These are phyloP conservation scores for Xylariaceae sp. DNA, from an alignment of 2,329 filamentous ascomycete genomes.

Conservation along the genomic window DNA sequence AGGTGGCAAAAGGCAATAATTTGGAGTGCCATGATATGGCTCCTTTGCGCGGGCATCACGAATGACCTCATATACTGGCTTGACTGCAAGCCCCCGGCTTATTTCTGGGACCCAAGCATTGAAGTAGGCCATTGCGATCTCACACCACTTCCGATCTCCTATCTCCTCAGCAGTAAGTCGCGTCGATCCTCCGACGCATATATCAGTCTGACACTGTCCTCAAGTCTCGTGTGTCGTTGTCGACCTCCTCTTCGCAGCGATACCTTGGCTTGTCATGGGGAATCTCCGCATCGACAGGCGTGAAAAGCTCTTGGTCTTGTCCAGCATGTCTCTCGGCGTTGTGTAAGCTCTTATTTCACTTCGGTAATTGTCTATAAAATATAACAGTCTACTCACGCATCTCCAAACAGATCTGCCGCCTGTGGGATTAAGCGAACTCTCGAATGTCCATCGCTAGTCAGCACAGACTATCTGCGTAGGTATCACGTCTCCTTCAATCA, in stretches of 20 bases:
- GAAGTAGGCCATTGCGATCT: not conserved
- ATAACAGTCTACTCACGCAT: not conserved
- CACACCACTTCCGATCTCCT: not conserved
- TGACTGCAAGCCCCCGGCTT: conserved; percentile 7
- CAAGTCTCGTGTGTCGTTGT: conserved; percentile 5
- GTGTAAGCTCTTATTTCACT: conserved; percentile 2
- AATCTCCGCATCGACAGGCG: conserved; percentile 2
- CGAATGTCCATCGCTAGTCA: conserved; percentile 2
- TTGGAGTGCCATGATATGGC: conserved; percentile 5
- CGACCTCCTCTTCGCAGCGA: conserved; percentile 9
- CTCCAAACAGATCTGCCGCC: conserved; percentile 3
- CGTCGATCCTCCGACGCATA: not conserved
- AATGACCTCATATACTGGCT: conserved; percentile 7
- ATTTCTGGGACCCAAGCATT: conserved; percentile 6
- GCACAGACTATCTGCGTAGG: conserved; percentile 7
- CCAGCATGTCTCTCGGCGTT: conserved; percentile 6
- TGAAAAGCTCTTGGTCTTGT: conserved; percentile 7
- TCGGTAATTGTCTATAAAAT: not conserved
- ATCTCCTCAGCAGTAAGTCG: not conserved
- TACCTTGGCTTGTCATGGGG: conserved; percentile 12
- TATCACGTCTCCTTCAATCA: conserved; percentile 3
- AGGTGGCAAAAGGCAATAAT: conserved; percentile 9
- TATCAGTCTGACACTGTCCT: not conserved
- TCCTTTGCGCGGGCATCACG: conserved; percentile 1
- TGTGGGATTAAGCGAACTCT: conserved; percentile 6